These are phyloP conservation scores for Pseudocercospora fijiensis DNA, from an alignment of 2,329 filamentous ascomycete genomes.

Conservation along the genomic window DNA sequence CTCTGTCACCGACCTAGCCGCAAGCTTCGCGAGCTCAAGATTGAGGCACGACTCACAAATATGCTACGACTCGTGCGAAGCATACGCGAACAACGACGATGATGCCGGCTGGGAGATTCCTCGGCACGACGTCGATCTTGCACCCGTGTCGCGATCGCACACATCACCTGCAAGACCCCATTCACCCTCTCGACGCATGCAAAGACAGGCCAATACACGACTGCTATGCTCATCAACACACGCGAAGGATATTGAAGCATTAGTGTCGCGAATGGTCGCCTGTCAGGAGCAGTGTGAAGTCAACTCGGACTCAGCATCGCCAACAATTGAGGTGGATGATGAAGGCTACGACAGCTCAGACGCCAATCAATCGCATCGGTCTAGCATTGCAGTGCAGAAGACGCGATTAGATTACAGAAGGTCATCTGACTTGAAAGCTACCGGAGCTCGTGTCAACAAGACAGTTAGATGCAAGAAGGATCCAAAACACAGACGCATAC, in stretches of 20 bases:
- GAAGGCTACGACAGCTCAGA: constrained; percentile 33
- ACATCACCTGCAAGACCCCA: constrained; percentile 29
- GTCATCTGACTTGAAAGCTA: constrained; percentile 28
- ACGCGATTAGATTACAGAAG: constrained; percentile 24
- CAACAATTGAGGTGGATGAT: constrained; percentile 22
- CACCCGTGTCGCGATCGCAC: constrained; percentile 17
- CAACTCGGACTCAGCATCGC: not conserved
- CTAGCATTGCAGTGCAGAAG: constrained; percentile 24
- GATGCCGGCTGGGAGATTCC: constrained; percentile 36
- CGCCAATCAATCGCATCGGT: constrained; percentile 22
- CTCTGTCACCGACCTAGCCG: constrained; percentile 37
- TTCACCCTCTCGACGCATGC: constrained; percentile 41
- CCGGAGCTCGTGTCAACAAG: constrained; percentile 33
- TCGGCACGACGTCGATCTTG: constrained; percentile 16
- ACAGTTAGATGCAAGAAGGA: constrained; percentile 28
- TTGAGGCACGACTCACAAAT: constrained; percentile 34
- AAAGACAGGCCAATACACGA: constrained; percentile 44
- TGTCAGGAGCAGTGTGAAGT: constrained; percentile 44
- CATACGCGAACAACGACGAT: constrained; percentile 36
- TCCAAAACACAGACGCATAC: constrained; percentile 19
- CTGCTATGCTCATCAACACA: constrained; percentile 44
- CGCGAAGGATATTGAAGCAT: constrained; percentile 43
- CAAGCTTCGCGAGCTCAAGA: constrained; percentile 31
- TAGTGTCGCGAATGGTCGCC: constrained; percentile 46
- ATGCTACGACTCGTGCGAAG: constrained; percentile 37